Conservation (phyloP, 139 green algal species). For the Chlorella sp. region DNA sequence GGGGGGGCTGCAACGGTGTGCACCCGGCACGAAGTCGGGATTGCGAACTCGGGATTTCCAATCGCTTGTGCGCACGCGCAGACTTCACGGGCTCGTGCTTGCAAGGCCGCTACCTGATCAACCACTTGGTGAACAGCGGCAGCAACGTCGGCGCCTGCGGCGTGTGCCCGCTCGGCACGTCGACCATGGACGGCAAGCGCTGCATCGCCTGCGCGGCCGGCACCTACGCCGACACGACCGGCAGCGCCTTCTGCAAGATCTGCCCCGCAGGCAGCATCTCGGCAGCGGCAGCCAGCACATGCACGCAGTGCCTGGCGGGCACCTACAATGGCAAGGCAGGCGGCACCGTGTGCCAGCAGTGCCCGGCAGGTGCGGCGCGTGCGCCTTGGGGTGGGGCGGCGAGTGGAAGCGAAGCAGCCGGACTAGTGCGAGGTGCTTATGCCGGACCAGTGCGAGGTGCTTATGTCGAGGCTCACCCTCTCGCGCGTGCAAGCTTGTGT, state of each 20-base stretch:
- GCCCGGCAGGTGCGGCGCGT: conserved; percentile 4
- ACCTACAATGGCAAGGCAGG: background rate
- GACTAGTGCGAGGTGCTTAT: too few relatives aligned
- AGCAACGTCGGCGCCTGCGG: background rate
- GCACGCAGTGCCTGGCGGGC: background rate
- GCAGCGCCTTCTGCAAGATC: background rate
- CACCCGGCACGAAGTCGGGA: too few relatives aligned
- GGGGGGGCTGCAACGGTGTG: too few relatives aligned
- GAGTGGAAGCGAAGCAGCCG: too few relatives aligned
- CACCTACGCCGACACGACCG: background rate
- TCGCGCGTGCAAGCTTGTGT: too few relatives aligned
- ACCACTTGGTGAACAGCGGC: background rate
- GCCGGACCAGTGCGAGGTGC: too few relatives aligned
- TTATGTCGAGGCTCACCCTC: too few relatives aligned
- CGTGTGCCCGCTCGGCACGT: background rate
- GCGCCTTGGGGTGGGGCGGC: too few relatives aligned
- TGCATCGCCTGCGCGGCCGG: background rate
- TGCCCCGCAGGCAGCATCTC: background rate
- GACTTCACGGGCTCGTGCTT: background rate
- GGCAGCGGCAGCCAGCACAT: background rate
- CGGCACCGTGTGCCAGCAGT: background rate
- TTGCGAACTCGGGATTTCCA: too few relatives aligned
- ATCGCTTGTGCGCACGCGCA: too few relatives aligned
- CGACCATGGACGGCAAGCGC: conserved; percentile 6
- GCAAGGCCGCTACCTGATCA: background rate